Percentiles rank a stretch among this genome's conserved stretches.
Conservation (phyloP, 208 protist genomes). For the Crithidia fasciculata region DNA sequence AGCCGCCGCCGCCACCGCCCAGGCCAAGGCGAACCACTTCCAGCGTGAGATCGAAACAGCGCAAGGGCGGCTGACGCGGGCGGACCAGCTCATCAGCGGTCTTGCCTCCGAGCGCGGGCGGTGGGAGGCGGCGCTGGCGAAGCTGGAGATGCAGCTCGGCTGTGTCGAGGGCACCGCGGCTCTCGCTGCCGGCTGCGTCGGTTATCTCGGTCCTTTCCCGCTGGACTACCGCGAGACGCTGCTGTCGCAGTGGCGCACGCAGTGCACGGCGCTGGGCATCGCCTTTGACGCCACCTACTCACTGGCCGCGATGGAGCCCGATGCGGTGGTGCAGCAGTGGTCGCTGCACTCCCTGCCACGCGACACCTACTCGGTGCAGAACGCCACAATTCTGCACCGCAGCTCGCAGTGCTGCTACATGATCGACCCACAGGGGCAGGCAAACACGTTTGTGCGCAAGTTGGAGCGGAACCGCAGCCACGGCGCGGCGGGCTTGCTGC, state of each 20-base stretch:
- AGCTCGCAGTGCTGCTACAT: slow-evolving; percentile 92
- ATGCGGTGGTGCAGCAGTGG: slow-evolving; percentile 93
- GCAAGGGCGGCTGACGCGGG: slow-evolving; percentile 74
- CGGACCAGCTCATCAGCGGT: slow-evolving; percentile 89
- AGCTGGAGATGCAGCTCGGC: slow-evolving; percentile 63
- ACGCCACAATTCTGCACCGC: slow-evolving; percentile 88
- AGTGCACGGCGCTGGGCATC: slow-evolving; percentile 66
- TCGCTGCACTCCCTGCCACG: slow-evolving; percentile 93
- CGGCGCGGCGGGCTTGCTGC: slow-evolving; percentile 76
- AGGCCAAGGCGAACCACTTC: slow-evolving; percentile 83
- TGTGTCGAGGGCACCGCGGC: slow-evolving; percentile 80
- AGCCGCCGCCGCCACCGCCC: slow-evolving; percentile 68
- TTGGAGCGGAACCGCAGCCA: slow-evolving; percentile 69
- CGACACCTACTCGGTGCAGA: slow-evolving; percentile 92
- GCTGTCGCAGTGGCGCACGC: slow-evolving; percentile 60
- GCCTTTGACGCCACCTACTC: slow-evolving; percentile 76
- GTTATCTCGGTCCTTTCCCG: slow-evolving; percentile 92
- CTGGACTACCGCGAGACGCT: slow-evolving; percentile 78
- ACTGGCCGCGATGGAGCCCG: slow-evolving; percentile 87
- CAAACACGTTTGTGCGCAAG: slow-evolving; percentile 93
- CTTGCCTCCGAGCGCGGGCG: slow-evolving; percentile 83
- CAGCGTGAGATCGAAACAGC: slow-evolving; percentile 90
- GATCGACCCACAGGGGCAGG: slow-evolving; percentile 95
- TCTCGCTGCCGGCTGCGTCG: slow-evolving; percentile 87
- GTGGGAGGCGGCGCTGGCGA: slow-evolving; percentile 68